Evolutionary conservation across 2,329 filamentous ascomycete species (phyloP), one percentile per base, ranked within the genome.

Genomic region (Xylariaceae sp.): DNA sequence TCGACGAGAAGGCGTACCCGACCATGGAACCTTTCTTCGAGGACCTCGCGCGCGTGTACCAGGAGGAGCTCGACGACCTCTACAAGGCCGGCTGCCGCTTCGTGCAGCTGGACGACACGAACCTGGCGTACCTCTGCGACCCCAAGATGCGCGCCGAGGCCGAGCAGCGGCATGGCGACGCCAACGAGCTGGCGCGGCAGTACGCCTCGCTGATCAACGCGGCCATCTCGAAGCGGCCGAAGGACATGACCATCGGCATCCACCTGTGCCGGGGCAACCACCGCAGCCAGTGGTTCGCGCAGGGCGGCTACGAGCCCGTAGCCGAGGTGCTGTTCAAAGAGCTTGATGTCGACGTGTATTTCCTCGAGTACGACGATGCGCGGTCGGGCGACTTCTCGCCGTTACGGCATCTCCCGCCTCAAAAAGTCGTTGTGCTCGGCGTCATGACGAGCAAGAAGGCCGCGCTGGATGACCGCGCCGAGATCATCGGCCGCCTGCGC

Each of bases 51-150:
- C 71, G 73, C 46, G 81, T 79, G 4, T 83, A 80, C 69, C 81
- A 81, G 67, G 75, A 78, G 65, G 81, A 83, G 67, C 71, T 83
- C 5, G 74, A 71, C 53, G 75, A 76, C 37, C 70, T 82, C 33
- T 70, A 83, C 69, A 66, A 72, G 24, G 80, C 80, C 1, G 81
- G 81, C 6, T 80, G 77, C 67, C 77, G 81, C 60, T 81, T 81
- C 62, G 77, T 83, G 10, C 81, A 83, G 70, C 74, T 83, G 47
- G 81, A 83, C 67, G 81, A 83, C 71, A 83, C 81, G 15, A 83
- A 83, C 67, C 72, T 83, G n/a, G 80, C 81, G 13, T 83, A 82
- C 65, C 77, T 83, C 9, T 83, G 81, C 70, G 81, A 83, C 63
- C 75, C 75, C 24, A 73, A 77, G 59, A 83, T 83, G 81, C 75